Base-by-base conservation (phyloP, 129 eudicot genomes). In the Gnaphalium uliginosum region DNA sequence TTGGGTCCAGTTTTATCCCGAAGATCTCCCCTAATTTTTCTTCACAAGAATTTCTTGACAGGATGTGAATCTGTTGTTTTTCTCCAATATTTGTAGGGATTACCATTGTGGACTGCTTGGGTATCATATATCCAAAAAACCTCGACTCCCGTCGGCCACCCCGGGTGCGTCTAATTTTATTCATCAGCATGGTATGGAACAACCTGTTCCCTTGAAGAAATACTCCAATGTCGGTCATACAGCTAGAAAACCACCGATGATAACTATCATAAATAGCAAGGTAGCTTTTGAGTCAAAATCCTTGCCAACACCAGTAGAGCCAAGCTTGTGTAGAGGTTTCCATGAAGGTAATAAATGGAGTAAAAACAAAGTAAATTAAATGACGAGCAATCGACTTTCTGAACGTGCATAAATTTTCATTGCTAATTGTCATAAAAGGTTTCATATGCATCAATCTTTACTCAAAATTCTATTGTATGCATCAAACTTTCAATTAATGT, bases 61-160 rank as follows among this genome's bases (percentile, higher is more conserved):
- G 33, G 8, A 71, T 59, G 8, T 50, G 13, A 72, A 53, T 63
- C 51, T 71, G 30, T 37, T 72, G 5, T 23, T 51, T 71, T 72
- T 58, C 50, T 27, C 29, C 15, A 56, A 41, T 72, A 8, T 19
- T 54, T 73, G 63, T 68, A 94, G 98, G 98, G 93, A 90, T 81
- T 84, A 78, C 78, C 98, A 88, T 72, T 94, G 98, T 68, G 93
- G 93, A 72, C 86, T 88, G 66, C 46, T 94, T 35, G 98, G 98
- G 11, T 90, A 90, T 80, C 81, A 78, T 57, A 76, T 68, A 19
- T 53, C 0, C 25, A 87, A 76, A 84, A 82, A 74, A 37, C 48
- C 83, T 29, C 84, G 53, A 39, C 74, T 69, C 41, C 78, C 82
- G 18, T 51, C 35, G 11, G 13, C 79, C 22, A 46, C 73, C 3